Base-by-base conservation (phyloP, 352 stramenopile genomes). In the Blastocystis hominis region DNA sequence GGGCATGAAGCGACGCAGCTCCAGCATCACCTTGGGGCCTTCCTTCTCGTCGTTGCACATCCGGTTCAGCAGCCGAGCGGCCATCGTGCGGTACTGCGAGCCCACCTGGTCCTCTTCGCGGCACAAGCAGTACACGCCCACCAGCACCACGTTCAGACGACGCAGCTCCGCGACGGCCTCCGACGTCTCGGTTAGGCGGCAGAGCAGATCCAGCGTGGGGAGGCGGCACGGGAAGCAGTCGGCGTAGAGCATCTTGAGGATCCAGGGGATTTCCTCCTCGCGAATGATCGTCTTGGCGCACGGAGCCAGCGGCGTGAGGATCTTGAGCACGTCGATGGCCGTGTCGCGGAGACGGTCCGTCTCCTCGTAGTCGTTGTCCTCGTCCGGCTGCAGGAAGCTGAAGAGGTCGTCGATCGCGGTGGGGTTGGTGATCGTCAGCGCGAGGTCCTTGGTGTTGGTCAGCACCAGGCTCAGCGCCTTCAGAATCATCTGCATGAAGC, bases 1-100 rank as follows among this genome's bases (percentile, higher is more conserved):
- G 0, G 91, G 91, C 47, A 93, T 79, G 87, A 93, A 92, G 13
- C 86, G 86, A 53, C 89, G 56, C 17, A 92, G 46, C 54, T 86
- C 38, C 44, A 75, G 40, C 36, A 89, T 68, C 34, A 84, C 78
- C 17, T 63, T 69, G 7, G 77, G 77, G 50, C 77, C 77, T 53
- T 87, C 77, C 66, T 87, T 87, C 36, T 75, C 62, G 55, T 87
- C 77, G 55, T 87, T 87, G 55, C 62, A 77, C 56, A 87, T 75
- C 17, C 77, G 62, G 44, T 87, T 87, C 46, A 87, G 36, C 34
- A 87, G 54, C 44, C 70, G 72, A 15, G 66, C 66, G 9, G 77
- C 77, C 20, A 30, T 59, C 66, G 75, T 78, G 24, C 77, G 77
- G 24, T 87, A 87, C 62, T 61, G 54, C 38, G 62, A n/a, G 24